Evolutionary conservation across 2,329 filamentous ascomycete genomes (phyloP), one percentile per base, ranked within the genome.

Genomic region (Pyricularia sp.): DNA sequence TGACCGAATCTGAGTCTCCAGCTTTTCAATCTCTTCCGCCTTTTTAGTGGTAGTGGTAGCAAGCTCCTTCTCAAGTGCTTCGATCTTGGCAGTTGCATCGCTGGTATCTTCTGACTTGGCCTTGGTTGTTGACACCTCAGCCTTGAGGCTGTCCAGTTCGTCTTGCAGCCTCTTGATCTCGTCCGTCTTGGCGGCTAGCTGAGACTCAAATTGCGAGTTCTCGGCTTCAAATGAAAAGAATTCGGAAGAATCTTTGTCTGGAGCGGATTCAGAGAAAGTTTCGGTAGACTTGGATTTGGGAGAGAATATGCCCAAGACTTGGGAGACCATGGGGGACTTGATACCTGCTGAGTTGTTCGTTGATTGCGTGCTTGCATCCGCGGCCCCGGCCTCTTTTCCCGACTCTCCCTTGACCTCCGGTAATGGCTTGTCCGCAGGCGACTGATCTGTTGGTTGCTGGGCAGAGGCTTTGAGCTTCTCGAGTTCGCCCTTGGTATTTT

Each of bases 181-280:
- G 61, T 87, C 85, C 12, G 89, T 82, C 74, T 91, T 92, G 69
- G 89, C 85, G 67, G 88, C 84, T 3, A 95, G 78, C 72, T 95
- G 90, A 1, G 86, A 84, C 74, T 96, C 90, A n/a, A 97, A 80
- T 12, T 92, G 88, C 3, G 92, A 91, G 17, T 96, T 84, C 78
- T 98, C 94, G 67, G 90, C 90, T 70, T 98, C 94, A 73, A 93
- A 96, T 0, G 93, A 97, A 79, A 97, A 97, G 79, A 97, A 91
- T 66, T 97, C 92, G 26, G 59, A 63, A 63, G 59, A 17, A 72
- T 94, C 91, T 30, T 74, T 76, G 0, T 74, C 72, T 61, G 78
- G 64, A 36, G 12, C 80, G 59, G 76, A 76, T 4, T 79, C 77
- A 9, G 71, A 69, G 9, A 78, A 23, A 3, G 25, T 25, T 75